Evolutionary conservation across 2,329 filamentous ascomycete species (phyloP).

Genomic region (Aotearoamyces nothofagi): DNA sequence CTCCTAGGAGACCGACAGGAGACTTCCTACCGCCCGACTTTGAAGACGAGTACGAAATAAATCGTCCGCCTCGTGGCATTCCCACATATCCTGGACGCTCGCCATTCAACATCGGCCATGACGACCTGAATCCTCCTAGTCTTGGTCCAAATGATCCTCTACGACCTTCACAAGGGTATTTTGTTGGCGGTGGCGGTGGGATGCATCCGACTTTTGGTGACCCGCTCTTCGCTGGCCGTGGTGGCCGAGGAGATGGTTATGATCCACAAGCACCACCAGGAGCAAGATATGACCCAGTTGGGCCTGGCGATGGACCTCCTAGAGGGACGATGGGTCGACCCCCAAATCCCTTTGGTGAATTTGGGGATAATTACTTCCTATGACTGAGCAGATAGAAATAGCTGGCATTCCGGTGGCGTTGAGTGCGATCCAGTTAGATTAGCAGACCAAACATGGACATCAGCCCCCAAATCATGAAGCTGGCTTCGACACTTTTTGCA

Average conservation of each 20-base stretch:
- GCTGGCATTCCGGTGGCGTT: no score
- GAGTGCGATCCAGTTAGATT: no score
- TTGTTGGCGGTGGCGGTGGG: slow-evolving; percentile 53
- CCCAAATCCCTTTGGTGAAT: slow-evolving; percentile 43
- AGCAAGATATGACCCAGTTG: slow-evolving; percentile 79
- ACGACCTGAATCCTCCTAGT: slow-evolving; percentile 77
- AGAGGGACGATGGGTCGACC: slow-evolving; percentile 29
- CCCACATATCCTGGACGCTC: slow-evolving; percentile 27
- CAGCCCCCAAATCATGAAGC: no score
- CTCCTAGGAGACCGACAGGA: slow-evolving; percentile 41
- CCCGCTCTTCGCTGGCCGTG: slow-evolving; percentile 56
- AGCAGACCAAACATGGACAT: no score
- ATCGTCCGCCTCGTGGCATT: slow-evolving; percentile 43
- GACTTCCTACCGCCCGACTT: slow-evolving; percentile 82
- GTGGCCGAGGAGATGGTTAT: slow-evolving; percentile 31
- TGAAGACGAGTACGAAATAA: slow-evolving; percentile 82
- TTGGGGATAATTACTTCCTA: slow-evolving; percentile 39
- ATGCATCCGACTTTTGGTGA: slow-evolving; percentile 98
- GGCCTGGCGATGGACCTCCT: slow-evolving; percentile 46
- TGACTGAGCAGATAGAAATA: no score
- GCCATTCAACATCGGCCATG: slow-evolving; percentile 61
- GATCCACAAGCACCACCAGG: slow-evolving; percentile 71
- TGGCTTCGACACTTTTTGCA: no score
- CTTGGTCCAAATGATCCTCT: slow-evolving; percentile 77
- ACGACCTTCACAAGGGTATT: slow-evolving; percentile 44